Base-by-base conservation (phyloP, 352 stramenopile species). In the Globisporangium paroecandrum region DNA sequence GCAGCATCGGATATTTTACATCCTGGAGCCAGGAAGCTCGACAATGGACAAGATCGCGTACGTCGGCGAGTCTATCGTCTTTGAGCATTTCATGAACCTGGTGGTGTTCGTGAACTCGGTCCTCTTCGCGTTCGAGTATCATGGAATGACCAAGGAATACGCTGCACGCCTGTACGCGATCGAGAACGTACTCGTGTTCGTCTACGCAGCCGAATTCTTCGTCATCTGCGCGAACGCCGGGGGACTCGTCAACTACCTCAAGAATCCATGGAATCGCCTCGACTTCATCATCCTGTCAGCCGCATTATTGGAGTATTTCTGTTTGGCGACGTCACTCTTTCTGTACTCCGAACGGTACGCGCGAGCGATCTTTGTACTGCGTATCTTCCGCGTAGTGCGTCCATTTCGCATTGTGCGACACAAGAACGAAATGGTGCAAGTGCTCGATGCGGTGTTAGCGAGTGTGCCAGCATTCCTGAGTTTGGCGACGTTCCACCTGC, bases 211-310 rank as follows among this genome's bases (percentile, higher is more conserved):
- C 1, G 87, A 95, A 43, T 90, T 94, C 34, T 62, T 92, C 27
- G 66, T 94, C 4, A 73, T 92, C 4, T 87, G 75, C 27, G 77
- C 77, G 1, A 81, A 73, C 43, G 72, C 81, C 0, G 77, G 84
- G 12, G 87, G 84, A 0, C 73, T 95, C 2, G 64, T 82, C 2
- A 74, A 73, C 20, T 95, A 94, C 62, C 68, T 95, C 41, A 84
- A 89, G 68, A 91, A 82, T 54, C 84, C 85, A 12, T 95, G 87
- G 87, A 92, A 95, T 54, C 87, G 84, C 8, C 68, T 95, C 18
- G 84, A 94, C 69, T 90, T 89, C 18, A 59, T 91, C 15, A 78
- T 94, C 5, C 73, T 94, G n/a, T 73, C 75, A 22, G 81, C 81
- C 9, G 83, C 82, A 3, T 81, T 77, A 18, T 47, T 93, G n/a